phyloP scores from a whole-genome alignment of 1,139 yeast genomes.

The Sugiyamaella sp. region DNA sequence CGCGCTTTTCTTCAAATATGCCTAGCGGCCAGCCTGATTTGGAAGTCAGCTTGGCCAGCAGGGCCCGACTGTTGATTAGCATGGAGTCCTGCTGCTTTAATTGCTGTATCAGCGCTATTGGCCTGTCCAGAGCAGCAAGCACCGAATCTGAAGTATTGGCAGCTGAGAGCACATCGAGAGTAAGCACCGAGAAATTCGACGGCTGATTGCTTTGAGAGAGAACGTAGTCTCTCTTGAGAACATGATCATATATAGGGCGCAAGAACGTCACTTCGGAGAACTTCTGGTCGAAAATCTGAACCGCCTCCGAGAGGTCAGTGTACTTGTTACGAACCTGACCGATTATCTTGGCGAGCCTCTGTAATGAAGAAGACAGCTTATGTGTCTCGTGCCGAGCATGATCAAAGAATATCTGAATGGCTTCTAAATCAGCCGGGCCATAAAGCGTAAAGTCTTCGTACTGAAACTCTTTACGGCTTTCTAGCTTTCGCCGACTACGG shows the following conservation, averaged over 20 bases:
- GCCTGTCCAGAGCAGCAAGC: conserved; percentile 31
- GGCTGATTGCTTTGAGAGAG: conserved; percentile 23
- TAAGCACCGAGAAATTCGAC: conserved; percentile 21
- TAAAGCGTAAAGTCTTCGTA: conserved; percentile 35
- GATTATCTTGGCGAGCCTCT: conserved; percentile 25
- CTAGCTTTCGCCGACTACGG: conserved; percentile 41
- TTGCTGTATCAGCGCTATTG: conserved; percentile 34
- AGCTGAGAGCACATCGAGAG: conserved; percentile 25
- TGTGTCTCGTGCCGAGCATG: conserved; percentile 35
- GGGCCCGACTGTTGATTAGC: conserved; percentile 31
- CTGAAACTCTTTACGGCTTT: conserved; percentile 41
- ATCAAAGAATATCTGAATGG: conserved; percentile 33
- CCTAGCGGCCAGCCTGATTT: conserved; percentile 42
- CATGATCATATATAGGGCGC: conserved; percentile 11
- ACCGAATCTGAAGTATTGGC: conserved; percentile 31
- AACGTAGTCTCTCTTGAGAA: conserved; percentile 23
- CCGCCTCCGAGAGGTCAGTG: conserved; percentile 31
- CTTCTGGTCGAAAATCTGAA: conserved; percentile 29
- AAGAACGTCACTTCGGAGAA: conserved; percentile 28
- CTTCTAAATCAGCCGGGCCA: conserved; percentile 32
- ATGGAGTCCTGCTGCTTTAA: conserved; percentile 32
- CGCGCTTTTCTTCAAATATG: conserved; percentile 43
- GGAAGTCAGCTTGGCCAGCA: conserved; percentile 35
- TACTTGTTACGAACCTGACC: conserved; percentile 30
- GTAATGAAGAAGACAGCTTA: conserved; percentile 25